phyloP scores from a whole-genome alignment of 352 stramenopile species.

The Globisporangium radiosum region DNA sequence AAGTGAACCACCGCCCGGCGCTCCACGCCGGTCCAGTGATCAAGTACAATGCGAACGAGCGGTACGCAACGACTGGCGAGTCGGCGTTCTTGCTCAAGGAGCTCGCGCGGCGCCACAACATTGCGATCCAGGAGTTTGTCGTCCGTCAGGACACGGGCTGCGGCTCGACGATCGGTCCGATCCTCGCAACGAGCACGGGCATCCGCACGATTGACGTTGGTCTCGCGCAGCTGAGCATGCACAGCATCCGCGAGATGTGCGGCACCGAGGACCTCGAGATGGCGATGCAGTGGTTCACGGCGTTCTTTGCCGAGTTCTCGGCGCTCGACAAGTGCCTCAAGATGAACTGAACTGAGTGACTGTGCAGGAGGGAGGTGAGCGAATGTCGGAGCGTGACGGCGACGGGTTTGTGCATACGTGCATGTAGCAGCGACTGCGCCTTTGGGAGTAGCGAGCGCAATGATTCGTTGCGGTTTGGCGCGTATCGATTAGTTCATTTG shows the following conservation, averaged over 20 bases:
- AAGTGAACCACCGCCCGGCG: constrained; percentile 88
- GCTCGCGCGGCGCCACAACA: constrained; percentile 73
- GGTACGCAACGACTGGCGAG: constrained; percentile 94
- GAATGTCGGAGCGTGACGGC: too few species aligned
- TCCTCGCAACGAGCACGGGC: constrained; percentile 92
- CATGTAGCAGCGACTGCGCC: background rate
- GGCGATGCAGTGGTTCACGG: constrained; percentile 87
- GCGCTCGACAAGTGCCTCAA: constrained; percentile 80
- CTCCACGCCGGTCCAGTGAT: constrained; percentile 96
- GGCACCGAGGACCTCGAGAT: constrained; percentile 84
- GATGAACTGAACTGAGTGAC: constrained; percentile 34
- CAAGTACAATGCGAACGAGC: constrained; percentile 98
- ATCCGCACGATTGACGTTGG: constrained; percentile 97
- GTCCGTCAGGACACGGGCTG: constrained; percentile 95
- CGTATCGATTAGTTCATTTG: too few species aligned
- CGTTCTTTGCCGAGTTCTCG: constrained; percentile 92
- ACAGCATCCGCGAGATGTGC: constrained; percentile 96
- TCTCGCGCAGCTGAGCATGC: constrained; percentile 96
- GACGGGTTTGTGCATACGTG: too few species aligned
- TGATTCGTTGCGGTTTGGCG: too few species aligned
- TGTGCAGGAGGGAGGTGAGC: too few species aligned
- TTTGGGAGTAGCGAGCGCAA: too few species aligned
- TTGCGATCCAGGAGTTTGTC: constrained; percentile 95
- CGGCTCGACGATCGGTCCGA: constrained; percentile 96
- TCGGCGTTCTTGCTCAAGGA: constrained; percentile 92